Conservation (phyloP, 2,329 filamentous ascomycete genomes). For the Aspergillus brasiliensis region DNA sequence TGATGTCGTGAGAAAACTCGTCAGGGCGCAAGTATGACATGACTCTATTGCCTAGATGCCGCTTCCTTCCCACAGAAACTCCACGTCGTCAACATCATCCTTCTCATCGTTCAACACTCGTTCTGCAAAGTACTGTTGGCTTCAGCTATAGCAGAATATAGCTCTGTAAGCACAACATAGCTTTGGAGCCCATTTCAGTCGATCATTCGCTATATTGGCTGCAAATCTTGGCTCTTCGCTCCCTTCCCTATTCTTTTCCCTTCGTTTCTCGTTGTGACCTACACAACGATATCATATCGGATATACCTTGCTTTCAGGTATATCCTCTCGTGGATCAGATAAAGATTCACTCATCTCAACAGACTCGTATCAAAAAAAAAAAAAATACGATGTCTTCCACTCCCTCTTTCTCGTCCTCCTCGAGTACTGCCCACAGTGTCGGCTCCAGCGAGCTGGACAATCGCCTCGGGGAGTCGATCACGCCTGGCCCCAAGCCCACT, state of each 20-base stretch:
- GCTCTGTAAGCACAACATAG: not conserved
- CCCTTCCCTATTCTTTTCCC: not conserved
- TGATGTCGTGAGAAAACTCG: not conserved
- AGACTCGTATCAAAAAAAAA: not conserved
- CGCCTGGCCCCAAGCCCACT: not conserved
- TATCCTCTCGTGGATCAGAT: not conserved
- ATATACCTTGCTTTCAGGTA: not conserved
- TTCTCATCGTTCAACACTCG: not conserved
- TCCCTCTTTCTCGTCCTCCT: not conserved
- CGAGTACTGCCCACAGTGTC: not conserved
- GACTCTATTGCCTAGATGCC: not conserved
- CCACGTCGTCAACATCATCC: not conserved
- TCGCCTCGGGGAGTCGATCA: not conserved
- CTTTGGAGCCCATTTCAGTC: not conserved
- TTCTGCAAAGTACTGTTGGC: not conserved
- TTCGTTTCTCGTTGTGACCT: not conserved
- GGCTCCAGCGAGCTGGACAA: not conserved
- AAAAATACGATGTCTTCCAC: not conserved
- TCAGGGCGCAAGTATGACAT: not conserved
- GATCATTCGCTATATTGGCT: not conserved
- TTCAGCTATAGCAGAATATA: not conserved
- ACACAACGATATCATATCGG: not conserved
- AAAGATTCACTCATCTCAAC: not conserved
- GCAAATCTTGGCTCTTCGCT: not conserved
- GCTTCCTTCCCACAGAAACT: not conserved